phyloP scores from a whole-genome alignment of 2,329 filamentous ascomycete species.

The Rhynchosporium agropyri region DNA sequence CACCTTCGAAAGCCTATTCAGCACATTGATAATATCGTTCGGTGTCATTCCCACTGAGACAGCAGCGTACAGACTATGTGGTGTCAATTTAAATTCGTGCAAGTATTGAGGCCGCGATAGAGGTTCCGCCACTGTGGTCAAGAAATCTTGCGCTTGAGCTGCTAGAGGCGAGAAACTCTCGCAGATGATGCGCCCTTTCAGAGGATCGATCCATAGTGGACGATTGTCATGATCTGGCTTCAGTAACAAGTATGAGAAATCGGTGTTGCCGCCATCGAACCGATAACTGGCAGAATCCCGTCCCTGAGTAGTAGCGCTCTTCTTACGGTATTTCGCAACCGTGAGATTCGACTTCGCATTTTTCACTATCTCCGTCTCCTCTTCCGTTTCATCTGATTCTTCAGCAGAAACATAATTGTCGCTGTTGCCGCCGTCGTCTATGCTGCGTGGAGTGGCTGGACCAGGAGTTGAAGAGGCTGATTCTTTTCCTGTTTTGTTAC shows the following conservation, averaged over 20 bases:
- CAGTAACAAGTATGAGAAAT: constrained; percentile 80
- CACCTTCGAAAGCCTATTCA: constrained; percentile 88
- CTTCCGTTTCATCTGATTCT: constrained; percentile 46
- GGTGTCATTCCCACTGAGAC: constrained; percentile 92
- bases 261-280: constrained; percentile 41
- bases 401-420: constrained; percentile 49
- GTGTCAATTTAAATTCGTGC: constrained; percentile 90
- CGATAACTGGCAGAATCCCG: constrained; percentile 42
- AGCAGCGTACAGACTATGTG: constrained; percentile 92
- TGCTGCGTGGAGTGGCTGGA: constrained; percentile 60
- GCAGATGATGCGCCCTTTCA: constrained; percentile 83
- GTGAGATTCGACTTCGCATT: constrained; percentile 64
- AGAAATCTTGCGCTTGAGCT: constrained; percentile 85
- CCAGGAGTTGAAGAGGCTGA: constrained; percentile 64
- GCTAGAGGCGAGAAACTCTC: constrained; percentile 93
- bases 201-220: constrained; percentile 90
- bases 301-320: constrained; percentile 22
- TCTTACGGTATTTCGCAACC: constrained; percentile 37
- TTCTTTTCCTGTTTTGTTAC: constrained; percentile 57
- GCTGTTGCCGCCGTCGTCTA: constrained; percentile 54
- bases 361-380: constrained; percentile 55
- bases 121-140: constrained; percentile 95
- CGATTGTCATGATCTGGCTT: constrained; percentile 89
- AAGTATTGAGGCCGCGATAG: constrained; percentile 86
- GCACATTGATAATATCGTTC: constrained; percentile 83